Conservation (phyloP, 2,329 filamentous ascomycete species). For the Fusarium redolens region DNA sequence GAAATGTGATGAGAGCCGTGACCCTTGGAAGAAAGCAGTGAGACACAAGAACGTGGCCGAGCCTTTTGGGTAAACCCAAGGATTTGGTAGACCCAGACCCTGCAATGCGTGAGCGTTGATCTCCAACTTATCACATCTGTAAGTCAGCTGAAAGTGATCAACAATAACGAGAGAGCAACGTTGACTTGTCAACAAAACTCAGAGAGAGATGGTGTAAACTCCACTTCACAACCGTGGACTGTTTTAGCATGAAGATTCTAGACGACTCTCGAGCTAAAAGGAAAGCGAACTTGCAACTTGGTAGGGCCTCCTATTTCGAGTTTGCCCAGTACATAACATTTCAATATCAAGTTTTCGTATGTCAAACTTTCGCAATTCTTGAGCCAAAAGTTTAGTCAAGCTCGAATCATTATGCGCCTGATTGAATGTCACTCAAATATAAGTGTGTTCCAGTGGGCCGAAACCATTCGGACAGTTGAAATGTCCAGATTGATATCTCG, state of each 20-base stretch:
- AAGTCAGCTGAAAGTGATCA: conserved; percentile 9
- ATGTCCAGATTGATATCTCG: not conserved
- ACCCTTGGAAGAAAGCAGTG: not conserved
- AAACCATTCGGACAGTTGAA: not conserved
- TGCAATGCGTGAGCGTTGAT: not conserved
- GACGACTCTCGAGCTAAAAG: not conserved
- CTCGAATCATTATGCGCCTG: not conserved
- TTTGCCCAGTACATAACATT: not conserved
- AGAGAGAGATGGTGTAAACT: not conserved
- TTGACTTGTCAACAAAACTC: not conserved
- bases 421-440: not conserved
- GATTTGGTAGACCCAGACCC: not conserved
- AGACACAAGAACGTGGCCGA: conserved; percentile 1
- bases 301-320: not conserved
- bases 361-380: not conserved
- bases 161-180: not conserved
- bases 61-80: not conserved
- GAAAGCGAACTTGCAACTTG: not conserved
- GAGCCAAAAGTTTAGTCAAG: not conserved
- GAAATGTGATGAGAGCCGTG: conserved; percentile 13
- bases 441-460: not conserved
- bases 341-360: not conserved
- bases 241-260: not conserved
- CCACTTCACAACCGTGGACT: not conserved
- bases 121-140: conserved; percentile 20